A percentile compares a stretch with the other conserved stretches of the same genome.
Conservation (phyloP, 352 stramenopile species). For the Pythium rishiriense region DNA sequence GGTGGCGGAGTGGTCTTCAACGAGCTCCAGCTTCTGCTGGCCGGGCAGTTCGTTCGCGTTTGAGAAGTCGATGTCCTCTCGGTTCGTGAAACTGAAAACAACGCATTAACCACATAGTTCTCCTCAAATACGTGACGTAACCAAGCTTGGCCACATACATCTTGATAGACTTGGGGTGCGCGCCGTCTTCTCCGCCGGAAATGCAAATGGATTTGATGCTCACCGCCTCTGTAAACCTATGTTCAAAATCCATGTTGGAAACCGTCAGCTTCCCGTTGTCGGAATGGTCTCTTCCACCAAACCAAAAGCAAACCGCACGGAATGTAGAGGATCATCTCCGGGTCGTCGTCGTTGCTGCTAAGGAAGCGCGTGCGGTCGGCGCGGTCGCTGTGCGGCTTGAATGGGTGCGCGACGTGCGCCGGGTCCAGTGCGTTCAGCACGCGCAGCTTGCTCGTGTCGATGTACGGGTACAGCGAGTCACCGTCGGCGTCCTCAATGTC, state of each 20-base stretch:
- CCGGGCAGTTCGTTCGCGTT: constrained; percentile 75
- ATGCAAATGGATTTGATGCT: constrained; percentile 90
- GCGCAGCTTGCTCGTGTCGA: constrained; percentile 86
- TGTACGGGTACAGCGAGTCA: constrained; percentile 82
- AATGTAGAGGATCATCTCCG: constrained; percentile 84
- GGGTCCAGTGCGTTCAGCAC: constrained; percentile 77
- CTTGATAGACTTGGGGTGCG: constrained; percentile 82
- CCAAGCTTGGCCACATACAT: constrained; percentile 46
- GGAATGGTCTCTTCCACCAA: background rate
- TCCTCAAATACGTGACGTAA: background rate
- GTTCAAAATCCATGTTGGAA: background rate
- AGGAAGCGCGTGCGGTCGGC: constrained; percentile 65
- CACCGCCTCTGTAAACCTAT: constrained; percentile 80
- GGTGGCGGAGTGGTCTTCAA: constrained; percentile 61
- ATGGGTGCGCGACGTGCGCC: constrained; percentile 58
- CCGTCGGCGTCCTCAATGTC: constrained; percentile 73
- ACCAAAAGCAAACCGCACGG: constrained; percentile 33
- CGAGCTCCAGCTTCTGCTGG: constrained; percentile 74
- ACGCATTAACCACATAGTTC: background rate
- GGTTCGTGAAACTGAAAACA: constrained; percentile 63
- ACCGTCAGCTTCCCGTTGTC: background rate
- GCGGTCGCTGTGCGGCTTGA: constrained; percentile 83
- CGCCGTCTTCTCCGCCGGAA: constrained; percentile 70
- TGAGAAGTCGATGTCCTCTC: constrained; percentile 86
- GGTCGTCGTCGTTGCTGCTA: constrained; percentile 79